Evolutionary conservation across 129 eudicot genomes (phyloP).

Genomic region (Artemisia argyi): DNA sequence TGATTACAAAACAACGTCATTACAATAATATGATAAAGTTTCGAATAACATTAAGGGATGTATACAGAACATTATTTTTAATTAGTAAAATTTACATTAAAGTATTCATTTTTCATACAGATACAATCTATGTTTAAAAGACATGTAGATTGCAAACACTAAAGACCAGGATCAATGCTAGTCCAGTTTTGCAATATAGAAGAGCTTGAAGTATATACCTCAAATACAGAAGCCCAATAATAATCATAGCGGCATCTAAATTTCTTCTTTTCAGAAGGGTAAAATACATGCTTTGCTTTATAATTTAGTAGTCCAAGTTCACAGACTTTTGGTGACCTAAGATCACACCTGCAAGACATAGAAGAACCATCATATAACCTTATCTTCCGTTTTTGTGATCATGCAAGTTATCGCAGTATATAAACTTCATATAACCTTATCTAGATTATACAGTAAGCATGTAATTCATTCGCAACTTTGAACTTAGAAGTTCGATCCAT

Average conservation of each 20-base stretch:
- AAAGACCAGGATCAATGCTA: not conserved
- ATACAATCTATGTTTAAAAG: not conserved
- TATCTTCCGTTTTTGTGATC: too few relatives aligned
- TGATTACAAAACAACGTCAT: not conserved
- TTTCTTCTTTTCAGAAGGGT: conserved; percentile 82
- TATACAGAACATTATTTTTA: not conserved
- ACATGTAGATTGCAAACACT: not conserved
- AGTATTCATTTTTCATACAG: not conserved
- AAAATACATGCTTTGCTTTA: conserved; percentile 89
- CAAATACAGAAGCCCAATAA: conserved; percentile 94
- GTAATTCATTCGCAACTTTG: too few relatives aligned
- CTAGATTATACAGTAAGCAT: too few relatives aligned
- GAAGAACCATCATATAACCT: conserved; percentile 16
- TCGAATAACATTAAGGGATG: not conserved
- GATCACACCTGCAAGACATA: conserved; percentile 79
- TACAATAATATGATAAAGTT: too few relatives aligned
- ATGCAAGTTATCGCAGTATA: too few relatives aligned
- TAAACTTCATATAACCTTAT: too few relatives aligned
- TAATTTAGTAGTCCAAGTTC: conserved; percentile 87
- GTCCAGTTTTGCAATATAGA: not conserved
- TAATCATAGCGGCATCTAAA: conserved; percentile 92
- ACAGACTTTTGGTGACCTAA: conserved; percentile 89
- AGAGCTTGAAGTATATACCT: conserved; percentile 47
- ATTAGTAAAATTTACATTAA: not conserved
- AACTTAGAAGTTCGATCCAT: too few relatives aligned